phyloP scores from a whole-genome alignment of 2,329 filamentous ascomycete genomes.

The Beauveria asiatica region DNA sequence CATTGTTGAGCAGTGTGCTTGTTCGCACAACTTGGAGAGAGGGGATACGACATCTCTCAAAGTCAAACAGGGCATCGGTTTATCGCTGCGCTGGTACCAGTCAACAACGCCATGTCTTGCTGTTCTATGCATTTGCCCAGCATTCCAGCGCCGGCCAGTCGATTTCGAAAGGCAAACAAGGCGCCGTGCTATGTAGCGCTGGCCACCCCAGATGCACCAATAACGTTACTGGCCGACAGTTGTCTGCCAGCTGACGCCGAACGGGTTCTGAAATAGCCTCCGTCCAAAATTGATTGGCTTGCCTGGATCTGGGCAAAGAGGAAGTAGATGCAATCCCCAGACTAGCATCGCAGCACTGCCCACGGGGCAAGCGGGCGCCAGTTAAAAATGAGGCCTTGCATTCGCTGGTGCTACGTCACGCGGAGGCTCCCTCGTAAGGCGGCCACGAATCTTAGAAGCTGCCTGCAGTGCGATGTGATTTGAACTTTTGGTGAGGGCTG shows the following conservation, averaged over 20 bases:
- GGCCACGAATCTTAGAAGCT: background rate
- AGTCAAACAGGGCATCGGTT: background rate
- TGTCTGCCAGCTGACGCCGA: background rate
- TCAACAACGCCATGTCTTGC: background rate
- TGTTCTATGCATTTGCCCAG: background rate
- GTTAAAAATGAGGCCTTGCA: background rate
- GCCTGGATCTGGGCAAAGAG: background rate
- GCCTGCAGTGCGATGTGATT: background rate
- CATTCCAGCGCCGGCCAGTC: background rate
- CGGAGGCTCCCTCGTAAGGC: background rate
- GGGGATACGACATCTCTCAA: background rate
- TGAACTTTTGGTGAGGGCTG: background rate
- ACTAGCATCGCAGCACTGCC: conserved; percentile 2
- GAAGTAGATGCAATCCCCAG: background rate
- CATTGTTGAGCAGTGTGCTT: no score
- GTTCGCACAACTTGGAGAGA: no score
- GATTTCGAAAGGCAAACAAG: background rate
- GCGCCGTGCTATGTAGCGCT: background rate
- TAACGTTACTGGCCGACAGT: background rate
- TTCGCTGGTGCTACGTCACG: background rate
- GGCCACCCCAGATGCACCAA: background rate
- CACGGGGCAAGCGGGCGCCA: background rate
- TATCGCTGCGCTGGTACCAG: background rate
- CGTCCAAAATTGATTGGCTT: background rate
- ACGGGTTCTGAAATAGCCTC: background rate